Base-by-base conservation (phyloP, 441 rosid genomes). In the Eutrema salsugineum region DNA sequence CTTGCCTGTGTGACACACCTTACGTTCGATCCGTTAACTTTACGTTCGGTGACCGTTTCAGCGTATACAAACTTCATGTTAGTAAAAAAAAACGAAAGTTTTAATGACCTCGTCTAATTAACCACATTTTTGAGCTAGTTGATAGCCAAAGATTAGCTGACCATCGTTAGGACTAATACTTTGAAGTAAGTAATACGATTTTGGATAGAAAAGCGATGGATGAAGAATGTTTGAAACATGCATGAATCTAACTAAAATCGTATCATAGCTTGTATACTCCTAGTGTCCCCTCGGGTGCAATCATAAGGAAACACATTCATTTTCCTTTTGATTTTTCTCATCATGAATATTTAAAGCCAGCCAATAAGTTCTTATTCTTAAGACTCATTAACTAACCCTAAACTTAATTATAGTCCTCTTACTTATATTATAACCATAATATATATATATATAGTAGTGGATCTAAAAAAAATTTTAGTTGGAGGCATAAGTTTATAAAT, bases 251-350 rank as follows among this genome's bases (percentile, higher is more conserved):
- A 68, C 63, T 12, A 50, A 33, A 55, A 75, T 75, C 19, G 17
- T 68, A 49, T 61, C 64, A 75, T 53, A 58, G 19, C 57, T 50
- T 74, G 46, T 6, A 5, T 67, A 74, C 73, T 75, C 73, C 28
- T 60, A 22, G 1, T 75, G 78, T 75, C 63, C 58, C 73, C 74
- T 61, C 40, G 58, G 63, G 28, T 55, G 64, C 20, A 27, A 61
- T 44, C 78, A 61, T 27, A 44, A 61, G 46, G 58, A 75, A 68
- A 75, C 74, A 75, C 44, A 67, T 68, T 75, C 69, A 75, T 75
- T 68, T 68, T 11, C 70, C 69, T 75, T 75, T 75, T 68, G 69
- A 75, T 68, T 75, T 75, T 75, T 61, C 51, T 75, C 78, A 75
- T 75, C 44, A 75, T 75, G 44, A 63, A 1, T 61, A 35, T 53